Evolutionary conservation across 2,329 filamentous ascomycete genomes (phyloP).

Genomic region (Clathrospora elynae): DNA sequence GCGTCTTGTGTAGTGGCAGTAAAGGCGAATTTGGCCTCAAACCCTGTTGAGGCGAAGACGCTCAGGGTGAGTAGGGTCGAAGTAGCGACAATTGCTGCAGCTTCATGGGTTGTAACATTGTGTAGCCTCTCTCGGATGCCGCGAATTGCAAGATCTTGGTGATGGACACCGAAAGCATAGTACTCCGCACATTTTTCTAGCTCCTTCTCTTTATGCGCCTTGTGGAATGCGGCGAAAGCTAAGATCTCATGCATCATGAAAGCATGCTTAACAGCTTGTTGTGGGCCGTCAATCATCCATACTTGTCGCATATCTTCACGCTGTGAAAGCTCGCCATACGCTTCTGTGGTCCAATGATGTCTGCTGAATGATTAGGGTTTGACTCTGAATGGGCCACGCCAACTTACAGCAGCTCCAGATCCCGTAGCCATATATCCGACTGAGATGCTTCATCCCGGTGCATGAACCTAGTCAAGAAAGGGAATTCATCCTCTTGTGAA

Average conservation of each 20-base stretch:
- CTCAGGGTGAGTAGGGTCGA: constrained; percentile 39
- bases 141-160: constrained; percentile 46
- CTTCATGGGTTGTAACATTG: constrained; percentile 38
- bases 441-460: constrained; percentile 28
- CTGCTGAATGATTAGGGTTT: constrained; percentile 19
- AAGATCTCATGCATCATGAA: constrained; percentile 52
- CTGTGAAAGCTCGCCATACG: constrained; percentile 31
- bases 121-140: constrained; percentile 37
- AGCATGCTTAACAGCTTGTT: constrained; percentile 40
- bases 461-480: constrained; percentile 40
- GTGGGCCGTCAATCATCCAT: constrained; percentile 46
- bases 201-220: constrained; percentile 39
- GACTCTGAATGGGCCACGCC: background rate
- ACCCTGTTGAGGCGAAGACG: constrained; percentile 39
- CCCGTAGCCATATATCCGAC: constrained; percentile 38
- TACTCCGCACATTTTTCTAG: constrained; percentile 33
- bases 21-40: constrained; percentile 25
- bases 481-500: constrained; percentile 38
- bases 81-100: constrained; percentile 39
- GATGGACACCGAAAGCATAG: constrained; percentile 44
- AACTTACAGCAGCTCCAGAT: constrained; percentile 44
- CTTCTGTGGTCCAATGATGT: constrained; percentile 43
- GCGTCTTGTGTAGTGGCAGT: constrained; percentile 13
- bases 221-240: constrained; percentile 49
- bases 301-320: constrained; percentile 33